These are phyloP conservation scores for Hortaea werneckii DNA, from an alignment of 2,329 filamentous ascomycete genomes.

Conservation along the genomic window DNA sequence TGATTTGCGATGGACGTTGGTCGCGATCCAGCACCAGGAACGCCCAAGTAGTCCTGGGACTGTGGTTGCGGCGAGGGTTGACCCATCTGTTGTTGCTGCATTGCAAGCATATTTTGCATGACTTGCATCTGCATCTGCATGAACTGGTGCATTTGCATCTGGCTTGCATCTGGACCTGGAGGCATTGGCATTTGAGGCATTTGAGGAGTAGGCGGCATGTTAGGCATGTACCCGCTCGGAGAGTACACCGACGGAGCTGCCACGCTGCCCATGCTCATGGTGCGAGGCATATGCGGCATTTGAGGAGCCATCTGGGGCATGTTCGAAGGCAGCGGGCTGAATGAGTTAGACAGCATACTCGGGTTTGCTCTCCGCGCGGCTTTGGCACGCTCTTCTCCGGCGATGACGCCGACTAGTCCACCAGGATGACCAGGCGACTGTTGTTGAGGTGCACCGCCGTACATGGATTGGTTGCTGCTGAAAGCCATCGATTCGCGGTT, in stretches of 20 bases:
- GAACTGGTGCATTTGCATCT: slow-evolving; percentile 27
- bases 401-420: slow-evolving; percentile 80
- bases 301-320: slow-evolving; percentile 17
- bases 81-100: slow-evolving; percentile 24
- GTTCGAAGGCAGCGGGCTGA: slow-evolving; percentile 21
- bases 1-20: slow-evolving; percentile 38
- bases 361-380: slow-evolving; percentile 72
- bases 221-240: slow-evolving; percentile 17
- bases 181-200: slow-evolving; percentile 12
- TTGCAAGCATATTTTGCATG: slow-evolving; percentile 30
- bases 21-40: slow-evolving; percentile 9
- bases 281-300: slow-evolving; percentile 16
- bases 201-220: slow-evolving; percentile 5
- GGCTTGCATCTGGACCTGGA: slow-evolving; percentile 12
- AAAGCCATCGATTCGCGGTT: slow-evolving; percentile 67
- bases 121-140: slow-evolving; percentile 31
- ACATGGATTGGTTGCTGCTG: slow-evolving; percentile 30
- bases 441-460: slow-evolving; percentile 22
- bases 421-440: slow-evolving; percentile 49
- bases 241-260: slow-evolving; percentile 17
- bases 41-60: slow-evolving; percentile 15
- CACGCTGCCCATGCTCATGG: slow-evolving; percentile 26
- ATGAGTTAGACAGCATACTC: slow-evolving; percentile 36
- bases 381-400: slow-evolving; percentile 68
- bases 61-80: slow-evolving; percentile 8